A percentile compares a stretch with the other conserved stretches of the same genome.
These are phyloP conservation scores for Strigomonas culicis DNA, from an alignment of 208 protist genomes.

Conservation along the genomic window DNA sequence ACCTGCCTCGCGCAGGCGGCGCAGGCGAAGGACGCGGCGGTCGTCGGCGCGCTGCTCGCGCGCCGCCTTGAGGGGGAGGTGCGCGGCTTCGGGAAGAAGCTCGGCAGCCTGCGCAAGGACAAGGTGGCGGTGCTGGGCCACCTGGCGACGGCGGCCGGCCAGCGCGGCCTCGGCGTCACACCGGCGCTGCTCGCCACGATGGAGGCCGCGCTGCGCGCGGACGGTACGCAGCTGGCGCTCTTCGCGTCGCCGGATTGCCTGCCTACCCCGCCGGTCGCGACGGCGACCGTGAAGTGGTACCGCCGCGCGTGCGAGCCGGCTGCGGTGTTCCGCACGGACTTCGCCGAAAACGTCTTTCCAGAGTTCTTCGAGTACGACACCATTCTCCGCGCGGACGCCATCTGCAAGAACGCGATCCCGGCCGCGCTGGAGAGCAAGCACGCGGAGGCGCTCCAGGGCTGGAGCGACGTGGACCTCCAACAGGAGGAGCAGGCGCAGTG, in stretches of 20 bases:
- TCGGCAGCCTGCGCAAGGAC: not conserved
- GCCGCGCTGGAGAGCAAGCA: constrained; percentile 20
- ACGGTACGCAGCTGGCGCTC: constrained; percentile 19
- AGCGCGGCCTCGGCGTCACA: constrained; percentile 25
- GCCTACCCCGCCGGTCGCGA: constrained; percentile 27
- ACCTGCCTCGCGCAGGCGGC: constrained; percentile 1
- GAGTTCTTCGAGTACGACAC: constrained; percentile 75
- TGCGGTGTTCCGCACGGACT: constrained; percentile 25
- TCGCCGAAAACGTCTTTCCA: constrained; percentile 52
- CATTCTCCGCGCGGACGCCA: constrained; percentile 52
- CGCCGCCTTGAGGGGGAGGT: constrained; percentile 5
- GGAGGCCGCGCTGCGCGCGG: constrained; percentile 4
- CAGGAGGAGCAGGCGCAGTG: constrained; percentile 26
- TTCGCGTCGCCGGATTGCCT: constrained; percentile 41
- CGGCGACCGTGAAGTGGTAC: constrained; percentile 74
- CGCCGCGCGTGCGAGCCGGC: constrained; percentile 44
- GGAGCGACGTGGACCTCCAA: constrained; percentile 21
- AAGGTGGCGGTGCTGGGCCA: constrained; percentile 23
- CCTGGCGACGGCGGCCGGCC: constrained; percentile 28
- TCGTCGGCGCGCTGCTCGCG: constrained; percentile 10
- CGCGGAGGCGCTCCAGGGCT: constrained; percentile 12
- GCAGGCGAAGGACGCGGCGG: constrained; percentile 15
- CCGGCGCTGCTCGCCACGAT: constrained; percentile 33
- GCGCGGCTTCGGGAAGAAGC: constrained; percentile 13
- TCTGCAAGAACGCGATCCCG: constrained; percentile 60